Conservation (phyloP, 805 yeast genomes). For the Saccharomycopsis fibuligera region DNA sequence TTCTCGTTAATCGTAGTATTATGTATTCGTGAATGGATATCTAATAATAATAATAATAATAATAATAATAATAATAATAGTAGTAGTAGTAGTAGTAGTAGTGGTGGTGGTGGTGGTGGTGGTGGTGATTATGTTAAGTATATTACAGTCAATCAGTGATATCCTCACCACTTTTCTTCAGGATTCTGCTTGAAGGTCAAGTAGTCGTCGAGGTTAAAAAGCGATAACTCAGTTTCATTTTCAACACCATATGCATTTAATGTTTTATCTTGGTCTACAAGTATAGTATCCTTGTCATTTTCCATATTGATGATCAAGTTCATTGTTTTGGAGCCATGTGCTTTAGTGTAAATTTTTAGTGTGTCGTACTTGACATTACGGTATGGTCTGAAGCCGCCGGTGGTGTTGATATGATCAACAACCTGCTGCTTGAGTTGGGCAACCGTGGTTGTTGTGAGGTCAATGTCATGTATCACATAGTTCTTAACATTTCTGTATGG, state of each 20-base stretch:
- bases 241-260: constrained; percentile 51
- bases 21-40: too few relatives aligned
- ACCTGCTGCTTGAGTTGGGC: constrained; percentile 52
- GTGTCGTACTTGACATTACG: constrained; percentile 70
- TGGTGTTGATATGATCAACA: constrained; percentile 39
- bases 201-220: constrained; percentile 69
- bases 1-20: too few relatives aligned
- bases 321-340: constrained; percentile 91
- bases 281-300: constrained; percentile 71
- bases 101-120: too few relatives aligned
- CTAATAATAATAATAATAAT: too few relatives aligned
- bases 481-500: constrained; percentile 85
- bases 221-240: constrained; percentile 87
- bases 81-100: too few relatives aligned
- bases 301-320: constrained; percentile 87
- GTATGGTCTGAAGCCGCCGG: constrained; percentile 75
- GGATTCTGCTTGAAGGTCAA: constrained; percentile 70
- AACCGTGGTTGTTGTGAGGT: constrained; percentile 65
- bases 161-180: constrained; percentile 88
- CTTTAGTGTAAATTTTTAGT: constrained; percentile 84
- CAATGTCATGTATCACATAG: constrained; percentile 59
- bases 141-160: too few relatives aligned
- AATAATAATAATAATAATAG: too few relatives aligned
- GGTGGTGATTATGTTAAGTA: too few relatives aligned
- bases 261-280: constrained; percentile 37